These are phyloP conservation scores for Triticum aestivum DNA, from an alignment of 176 grass and related monocot genomes.

Conservation along the genomic window IWGSC_CS_RefSeq_v2.1 NC_057794.1:44371261-44371760, in stretches of 20 bases:
- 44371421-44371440: conserved; percentile 37
- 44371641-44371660: conserved; percentile 35
- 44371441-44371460: conserved; percentile 17
- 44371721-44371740: not conserved
- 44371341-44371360: conserved; percentile 48
- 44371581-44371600: conserved; percentile 32
- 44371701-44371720: no score
- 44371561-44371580: not conserved
- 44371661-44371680: conserved; percentile 41
- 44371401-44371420: conserved; percentile 42
- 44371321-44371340: conserved; percentile 54
- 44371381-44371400: conserved; percentile 44
- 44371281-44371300: no score
- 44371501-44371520: not conserved
- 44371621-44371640: conserved; percentile 53
- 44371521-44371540: not conserved
- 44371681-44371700: conserved; percentile 27
- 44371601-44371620: conserved; percentile 43
- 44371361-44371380: conserved; percentile 26
- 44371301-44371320: not conserved
- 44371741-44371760: not conserved
- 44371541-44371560: conserved; percentile 2
- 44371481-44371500: no score
- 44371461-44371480: not conserved
- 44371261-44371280: no score